Conservation (phyloP, 768 basidiomycete species). For the Suillus cothurnatus region DNA sequence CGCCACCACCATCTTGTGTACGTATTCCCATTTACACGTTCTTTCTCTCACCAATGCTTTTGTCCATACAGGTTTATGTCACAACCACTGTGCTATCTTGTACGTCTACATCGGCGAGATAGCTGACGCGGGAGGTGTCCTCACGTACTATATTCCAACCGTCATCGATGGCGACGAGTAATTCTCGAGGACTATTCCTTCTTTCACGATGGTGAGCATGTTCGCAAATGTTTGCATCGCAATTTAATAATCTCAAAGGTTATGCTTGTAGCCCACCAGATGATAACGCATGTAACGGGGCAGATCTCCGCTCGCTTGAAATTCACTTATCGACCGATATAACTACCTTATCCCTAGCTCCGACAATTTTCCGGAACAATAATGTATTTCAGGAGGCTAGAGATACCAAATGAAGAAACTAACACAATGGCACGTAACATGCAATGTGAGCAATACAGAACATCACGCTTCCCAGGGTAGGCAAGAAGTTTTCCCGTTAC, state of each 20-base stretch:
- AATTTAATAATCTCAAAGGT: background rate
- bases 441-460: background rate
- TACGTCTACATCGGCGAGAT: slow-evolving; percentile 89
- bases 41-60: background rate
- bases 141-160: slow-evolving; percentile 88
- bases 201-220: background rate
- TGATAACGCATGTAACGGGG: background rate
- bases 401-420: background rate
- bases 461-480: background rate
- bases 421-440: slow-evolving; percentile 1
- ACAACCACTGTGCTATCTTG: slow-evolving; percentile 80
- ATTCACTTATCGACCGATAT: background rate
- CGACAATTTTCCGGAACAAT: background rate
- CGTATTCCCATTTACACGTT: slow-evolving; percentile 28
- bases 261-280: background rate
- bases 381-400: background rate
- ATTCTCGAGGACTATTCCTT: background rate
- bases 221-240: background rate
- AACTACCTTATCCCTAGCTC: background rate
- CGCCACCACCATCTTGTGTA: slow-evolving; percentile 84
- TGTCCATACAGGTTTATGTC: slow-evolving; percentile 65
- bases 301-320: background rate
- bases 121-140: slow-evolving; percentile 76
- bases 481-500: background rate
- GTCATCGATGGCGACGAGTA: slow-evolving; percentile 57